phyloP scores from a whole-genome alignment of 495 filamentous ascomycete species.

The Coniosporium apollinis region DNA sequence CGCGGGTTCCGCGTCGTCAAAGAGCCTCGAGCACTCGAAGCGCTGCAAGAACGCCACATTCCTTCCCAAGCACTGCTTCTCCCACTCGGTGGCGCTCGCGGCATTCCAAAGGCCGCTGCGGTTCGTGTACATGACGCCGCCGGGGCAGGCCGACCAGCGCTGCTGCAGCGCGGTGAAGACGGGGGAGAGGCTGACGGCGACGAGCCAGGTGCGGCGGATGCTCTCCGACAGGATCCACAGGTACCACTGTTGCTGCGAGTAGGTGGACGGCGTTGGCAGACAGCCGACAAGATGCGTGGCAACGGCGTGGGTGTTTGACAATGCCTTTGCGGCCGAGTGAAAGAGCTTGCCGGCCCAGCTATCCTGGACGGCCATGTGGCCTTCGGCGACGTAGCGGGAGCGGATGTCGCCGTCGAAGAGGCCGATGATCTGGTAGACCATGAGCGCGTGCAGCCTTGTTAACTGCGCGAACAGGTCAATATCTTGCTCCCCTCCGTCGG shows the following conservation, averaged over 20 bases:
- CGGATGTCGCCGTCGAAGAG: constrained; percentile 13
- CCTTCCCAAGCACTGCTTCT: constrained; percentile 8
- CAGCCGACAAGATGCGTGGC: constrained; percentile 6
- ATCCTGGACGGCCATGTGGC: constrained; percentile 6
- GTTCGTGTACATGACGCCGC: constrained; percentile 9
- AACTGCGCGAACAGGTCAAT: constrained; percentile 10
- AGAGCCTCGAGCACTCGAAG: constrained; percentile 6
- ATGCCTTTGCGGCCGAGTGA: constrained; percentile 3
- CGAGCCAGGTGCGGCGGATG: constrained; percentile 12
- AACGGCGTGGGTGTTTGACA: constrained; percentile 5
- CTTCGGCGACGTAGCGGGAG: constrained; percentile 7
- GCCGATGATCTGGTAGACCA: constrained; percentile 11
- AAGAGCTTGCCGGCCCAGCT: constrained; percentile 8
- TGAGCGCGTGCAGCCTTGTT: constrained; percentile 8
- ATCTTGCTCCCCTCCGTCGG: constrained; percentile 5
- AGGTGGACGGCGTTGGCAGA: constrained; percentile 5
- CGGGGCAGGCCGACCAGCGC: constrained; percentile 6
- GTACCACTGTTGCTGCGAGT: constrained; percentile 7
- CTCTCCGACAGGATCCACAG: constrained; percentile 12
- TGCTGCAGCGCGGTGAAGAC: constrained; percentile 6
- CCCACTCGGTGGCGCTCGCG: constrained; percentile 6
- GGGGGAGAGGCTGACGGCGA: constrained; percentile 4
- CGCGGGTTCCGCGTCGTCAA: constrained; percentile 6
- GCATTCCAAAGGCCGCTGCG: constrained; percentile 12
- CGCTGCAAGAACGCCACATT: constrained; percentile 7